Conservation (phyloP, 805 yeast species). For the Ogataea haglerorum region DNA sequence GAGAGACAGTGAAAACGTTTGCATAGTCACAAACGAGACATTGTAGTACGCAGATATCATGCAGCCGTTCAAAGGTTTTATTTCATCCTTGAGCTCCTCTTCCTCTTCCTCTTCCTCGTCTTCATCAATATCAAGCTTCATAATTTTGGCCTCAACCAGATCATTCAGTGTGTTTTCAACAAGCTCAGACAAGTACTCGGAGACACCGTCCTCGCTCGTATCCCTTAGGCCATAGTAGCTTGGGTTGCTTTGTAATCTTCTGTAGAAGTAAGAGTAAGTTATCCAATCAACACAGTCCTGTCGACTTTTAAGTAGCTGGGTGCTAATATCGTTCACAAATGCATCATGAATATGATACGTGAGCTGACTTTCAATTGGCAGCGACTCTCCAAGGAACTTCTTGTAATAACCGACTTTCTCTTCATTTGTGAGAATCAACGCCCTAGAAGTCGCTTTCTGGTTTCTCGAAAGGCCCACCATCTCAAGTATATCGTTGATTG, state of each 20-base stretch:
- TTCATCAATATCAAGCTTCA: conserved; percentile 51
- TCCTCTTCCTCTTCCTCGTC: conserved; percentile 36
- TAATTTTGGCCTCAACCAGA: conserved; percentile 53
- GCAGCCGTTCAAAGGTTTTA: conserved; percentile 66
- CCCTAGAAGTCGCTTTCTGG: conserved; percentile 33
- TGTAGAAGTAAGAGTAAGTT: conserved; percentile 77
- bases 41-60: conserved; percentile 73
- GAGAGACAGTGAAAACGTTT: conserved; percentile 49
- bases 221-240: conserved; percentile 80
- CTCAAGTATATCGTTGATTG: conserved; percentile 59
- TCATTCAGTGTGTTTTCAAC: conserved; percentile 71
- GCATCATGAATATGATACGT: conserved; percentile 59
- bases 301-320: conserved; percentile 55
- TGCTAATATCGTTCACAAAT: conserved; percentile 70
- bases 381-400: conserved; percentile 65
- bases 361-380: conserved; percentile 82
- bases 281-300: conserved; percentile 93
- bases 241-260: conserved; percentile 79
- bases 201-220: conserved; percentile 61
- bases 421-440: conserved; percentile 53
- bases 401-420: conserved; percentile 60
- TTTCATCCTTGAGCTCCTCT: conserved; percentile 38
- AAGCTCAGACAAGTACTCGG: conserved; percentile 78
- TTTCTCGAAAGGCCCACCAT: conserved; percentile 51
- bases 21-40: conserved; percentile 64